Evolutionary conservation across 306 rosid species (phyloP).

Genomic region (Medicago arabica): DNA sequence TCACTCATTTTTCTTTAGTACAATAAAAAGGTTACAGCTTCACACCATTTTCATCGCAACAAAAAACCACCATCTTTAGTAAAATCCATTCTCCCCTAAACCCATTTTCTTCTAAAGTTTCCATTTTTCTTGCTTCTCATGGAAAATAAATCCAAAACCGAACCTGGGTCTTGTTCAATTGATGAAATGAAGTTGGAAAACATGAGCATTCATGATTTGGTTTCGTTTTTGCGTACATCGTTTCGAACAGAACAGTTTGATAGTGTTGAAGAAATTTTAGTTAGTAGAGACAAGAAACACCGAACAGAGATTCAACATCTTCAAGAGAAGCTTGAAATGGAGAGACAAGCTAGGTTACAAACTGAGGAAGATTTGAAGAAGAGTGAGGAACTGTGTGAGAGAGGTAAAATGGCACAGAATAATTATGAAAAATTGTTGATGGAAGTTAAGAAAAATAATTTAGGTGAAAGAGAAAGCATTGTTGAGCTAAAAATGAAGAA

Average conservation of each 20-base stretch:
- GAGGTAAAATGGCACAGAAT: background rate
- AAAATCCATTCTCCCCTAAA: too few relatives aligned
- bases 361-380: constrained; percentile 28
- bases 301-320: background rate
- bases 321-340: background rate
- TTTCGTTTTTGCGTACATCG: background rate
- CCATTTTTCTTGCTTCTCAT: background rate
- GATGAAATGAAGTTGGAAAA: background rate
- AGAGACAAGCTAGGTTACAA: background rate
- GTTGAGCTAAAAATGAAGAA: background rate
- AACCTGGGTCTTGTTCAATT: background rate
- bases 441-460: constrained; percentile 1
- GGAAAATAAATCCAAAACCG: background rate
- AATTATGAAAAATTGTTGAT: constrained; percentile 41
- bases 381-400: constrained; percentile 14
- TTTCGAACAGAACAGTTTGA: background rate
- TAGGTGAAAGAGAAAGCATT: background rate
- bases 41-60: too few relatives aligned
- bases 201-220: background rate
- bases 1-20: too few relatives aligned
- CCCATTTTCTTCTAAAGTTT: background rate
- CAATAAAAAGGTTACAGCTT: too few relatives aligned
- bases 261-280: background rate
- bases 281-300: background rate
- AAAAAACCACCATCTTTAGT: too few relatives aligned